Conservation (phyloP, 1,284 basidiomycete genomes). For the Hypsizygus ulmarius region DNA sequence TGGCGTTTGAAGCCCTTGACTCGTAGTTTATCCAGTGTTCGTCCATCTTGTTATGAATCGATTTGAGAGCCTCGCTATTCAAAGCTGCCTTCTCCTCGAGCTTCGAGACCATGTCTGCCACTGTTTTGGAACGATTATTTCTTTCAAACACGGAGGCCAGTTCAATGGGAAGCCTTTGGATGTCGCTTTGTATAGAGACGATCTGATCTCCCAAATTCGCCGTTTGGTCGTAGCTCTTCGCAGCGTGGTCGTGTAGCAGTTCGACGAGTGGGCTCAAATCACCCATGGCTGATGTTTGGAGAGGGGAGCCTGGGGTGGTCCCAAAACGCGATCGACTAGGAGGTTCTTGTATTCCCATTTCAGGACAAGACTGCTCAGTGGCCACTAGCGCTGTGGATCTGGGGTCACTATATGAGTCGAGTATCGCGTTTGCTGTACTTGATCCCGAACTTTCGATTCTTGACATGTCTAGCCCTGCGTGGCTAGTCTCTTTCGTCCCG, state of each 20-base stretch:
- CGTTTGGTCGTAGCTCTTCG: slow-evolving; percentile 36
- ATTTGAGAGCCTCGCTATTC: slow-evolving; percentile 9
- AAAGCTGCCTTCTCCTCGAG: slow-evolving; percentile 14
- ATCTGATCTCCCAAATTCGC: slow-evolving; percentile 35
- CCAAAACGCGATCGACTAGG: background rate
- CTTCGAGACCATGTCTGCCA: slow-evolving; percentile 13
- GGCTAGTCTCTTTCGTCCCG: background rate
- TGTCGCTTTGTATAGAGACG: slow-evolving; percentile 34
- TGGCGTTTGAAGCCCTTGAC: background rate
- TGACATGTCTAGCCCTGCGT: slow-evolving; percentile 5
- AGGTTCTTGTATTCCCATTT: background rate
- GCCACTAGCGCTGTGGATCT: too few species aligned
- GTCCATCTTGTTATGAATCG: slow-evolving; percentile 12
- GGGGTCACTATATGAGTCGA: slow-evolving; percentile 22
- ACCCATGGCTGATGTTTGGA: background rate
- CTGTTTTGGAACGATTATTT: slow-evolving; percentile 3
- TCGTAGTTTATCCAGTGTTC: background rate
- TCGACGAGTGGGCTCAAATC: slow-evolving; percentile 11
- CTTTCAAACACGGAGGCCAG: slow-evolving; percentile 10
- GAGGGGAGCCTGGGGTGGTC: background rate
- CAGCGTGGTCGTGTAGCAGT: slow-evolving; percentile 27
- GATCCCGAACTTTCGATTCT: slow-evolving; percentile 15
- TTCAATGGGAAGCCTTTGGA: slow-evolving; percentile 26
- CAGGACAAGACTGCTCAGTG: too few species aligned
- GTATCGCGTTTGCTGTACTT: slow-evolving; percentile 21